Evolutionary conservation across 495 filamentous ascomycete species (phyloP), one percentile per base, ranked within the genome.

Genomic region (Xylaria venustula): DNA sequence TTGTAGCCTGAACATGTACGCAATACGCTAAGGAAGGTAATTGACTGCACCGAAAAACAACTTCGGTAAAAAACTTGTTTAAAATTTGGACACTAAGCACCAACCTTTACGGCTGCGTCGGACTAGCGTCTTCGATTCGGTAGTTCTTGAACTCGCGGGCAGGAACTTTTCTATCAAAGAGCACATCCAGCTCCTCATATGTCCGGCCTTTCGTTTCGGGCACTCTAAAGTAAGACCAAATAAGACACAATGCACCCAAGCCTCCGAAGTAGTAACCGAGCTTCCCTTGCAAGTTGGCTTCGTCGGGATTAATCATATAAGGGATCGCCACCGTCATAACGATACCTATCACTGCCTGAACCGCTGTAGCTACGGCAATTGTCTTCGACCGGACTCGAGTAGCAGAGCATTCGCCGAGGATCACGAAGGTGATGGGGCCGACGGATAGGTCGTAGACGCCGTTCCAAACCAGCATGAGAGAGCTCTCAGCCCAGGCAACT

Each of bases 201-300:
- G 85, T 87, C 26, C 83, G 73, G 0, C 79, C 79, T 51, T 78
- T 84, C 7, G 83, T 82, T 65, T 89, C 87, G 0, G 87, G 87
- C 0, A 89, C 74, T 12, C 81, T 72, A 58, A 86, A 82, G 54
- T 77, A 89, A 3, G 77, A 66, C 77, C 78, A 79, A 7, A 75
- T 40, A 19, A 78, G 69, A 34, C 73, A 75, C n/a, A 79, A 8
- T 0, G 66, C 65, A 2, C 79, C 80, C 3, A 85, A 65, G 0
- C 83, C 86, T 14, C 82, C 86, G 67, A 85, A 90, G 67, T 89
- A 85, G 64, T 89, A 90, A 0, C 86, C 87, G 0, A 87, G 73
- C 67, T 90, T 88, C 1, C 86, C 86, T 51, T 80, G 78, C 74
- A 87, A 74, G 60, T 89, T 83, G 22, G 79, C 86, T 25, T 85